These are phyloP conservation scores for Claviceps sp. DNA, from an alignment of 2,329 filamentous ascomycete species.

Conservation along the genomic window DNA sequence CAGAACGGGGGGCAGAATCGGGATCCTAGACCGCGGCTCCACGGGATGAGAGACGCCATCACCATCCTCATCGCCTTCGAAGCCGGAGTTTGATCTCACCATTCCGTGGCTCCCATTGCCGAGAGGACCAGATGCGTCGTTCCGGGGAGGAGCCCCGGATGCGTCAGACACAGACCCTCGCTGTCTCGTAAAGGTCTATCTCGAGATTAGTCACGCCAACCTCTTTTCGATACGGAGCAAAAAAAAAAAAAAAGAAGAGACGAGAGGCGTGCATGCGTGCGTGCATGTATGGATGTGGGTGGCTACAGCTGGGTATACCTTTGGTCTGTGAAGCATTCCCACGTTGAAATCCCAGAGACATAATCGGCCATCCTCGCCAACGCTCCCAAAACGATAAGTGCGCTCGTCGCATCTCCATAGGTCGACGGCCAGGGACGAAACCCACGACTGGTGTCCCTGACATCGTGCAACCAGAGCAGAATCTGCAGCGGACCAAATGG, in stretches of 20 bases:
- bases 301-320: conserved; percentile 20
- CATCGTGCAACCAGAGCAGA: conserved; percentile 78
- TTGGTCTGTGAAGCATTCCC: conserved; percentile 87
- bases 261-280: background rate
- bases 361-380: conserved; percentile 83
- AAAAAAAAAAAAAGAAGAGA: background rate
- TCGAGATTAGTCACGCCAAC: background rate
- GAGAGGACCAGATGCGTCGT: conserved; percentile 49
- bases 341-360: conserved; percentile 96
- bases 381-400: conserved; percentile 91
- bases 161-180: conserved; percentile 40
- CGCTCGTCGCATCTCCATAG: conserved; percentile 93
- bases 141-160: conserved; percentile 34
- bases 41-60: conserved; percentile 61
- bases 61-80: conserved; percentile 42
- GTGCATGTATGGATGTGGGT: background rate
- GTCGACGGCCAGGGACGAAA: conserved; percentile 85
- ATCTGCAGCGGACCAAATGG: conserved; percentile 86
- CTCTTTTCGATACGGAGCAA: background rate
- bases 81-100: conserved; percentile 56
- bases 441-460: conserved; percentile 92
- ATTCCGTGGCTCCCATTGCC: conserved; percentile 26
- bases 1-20: conserved; percentile 82
- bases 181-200: conserved; percentile 21
- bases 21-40: conserved; percentile 69